Conservation (phyloP, 495 filamentous ascomycete species). For the Hyaloscypha hepaticicola region DNA sequence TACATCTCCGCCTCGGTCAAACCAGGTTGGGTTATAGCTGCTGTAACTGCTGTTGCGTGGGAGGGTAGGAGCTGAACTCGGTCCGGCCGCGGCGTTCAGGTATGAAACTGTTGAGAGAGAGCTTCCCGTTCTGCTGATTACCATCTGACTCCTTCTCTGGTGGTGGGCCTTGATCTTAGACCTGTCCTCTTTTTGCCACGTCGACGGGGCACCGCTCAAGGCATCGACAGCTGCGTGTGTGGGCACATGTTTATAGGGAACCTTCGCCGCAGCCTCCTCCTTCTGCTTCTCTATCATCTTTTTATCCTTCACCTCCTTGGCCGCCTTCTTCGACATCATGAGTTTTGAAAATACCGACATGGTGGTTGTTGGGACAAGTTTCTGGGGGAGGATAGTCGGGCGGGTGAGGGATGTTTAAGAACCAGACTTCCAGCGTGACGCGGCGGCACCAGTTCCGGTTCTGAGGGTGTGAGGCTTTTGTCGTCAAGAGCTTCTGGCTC, state of each 20-base stretch:
- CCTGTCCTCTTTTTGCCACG: conserved; percentile 40
- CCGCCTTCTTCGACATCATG: conserved; percentile 45
- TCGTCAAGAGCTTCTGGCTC: neutral
- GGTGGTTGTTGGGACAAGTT: conserved; percentile 17
- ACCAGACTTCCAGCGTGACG: neutral
- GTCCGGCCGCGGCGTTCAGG: conserved; percentile 15
- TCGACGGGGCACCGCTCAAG: conserved; percentile 49
- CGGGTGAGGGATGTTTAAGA: conserved; percentile 9
- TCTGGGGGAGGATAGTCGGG: neutral
- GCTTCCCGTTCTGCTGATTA: conserved; percentile 26
- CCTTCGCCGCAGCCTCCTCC: conserved; percentile 35
- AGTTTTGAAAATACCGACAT: conserved; percentile 57
- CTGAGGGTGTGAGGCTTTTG: neutral
- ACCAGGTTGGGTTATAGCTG: conserved; percentile 31
- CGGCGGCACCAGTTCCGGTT: neutral
- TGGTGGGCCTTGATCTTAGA: conserved; percentile 32
- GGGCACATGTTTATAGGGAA: conserved; percentile 54
- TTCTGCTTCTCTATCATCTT: conserved; percentile 42
- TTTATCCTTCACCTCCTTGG: conserved; percentile 50
- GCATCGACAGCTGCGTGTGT: conserved; percentile 58
- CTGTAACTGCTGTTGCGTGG: conserved; percentile 28
- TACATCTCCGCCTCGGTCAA: conserved; percentile 24
- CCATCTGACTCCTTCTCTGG: conserved; percentile 31
- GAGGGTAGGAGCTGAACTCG: conserved; percentile 20
- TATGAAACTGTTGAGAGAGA: conserved; percentile 19